Evolutionary conservation across 805 yeast genomes (phyloP), one percentile per base, ranked within the genome.

Genomic region (Candida dajiaensis): DNA sequence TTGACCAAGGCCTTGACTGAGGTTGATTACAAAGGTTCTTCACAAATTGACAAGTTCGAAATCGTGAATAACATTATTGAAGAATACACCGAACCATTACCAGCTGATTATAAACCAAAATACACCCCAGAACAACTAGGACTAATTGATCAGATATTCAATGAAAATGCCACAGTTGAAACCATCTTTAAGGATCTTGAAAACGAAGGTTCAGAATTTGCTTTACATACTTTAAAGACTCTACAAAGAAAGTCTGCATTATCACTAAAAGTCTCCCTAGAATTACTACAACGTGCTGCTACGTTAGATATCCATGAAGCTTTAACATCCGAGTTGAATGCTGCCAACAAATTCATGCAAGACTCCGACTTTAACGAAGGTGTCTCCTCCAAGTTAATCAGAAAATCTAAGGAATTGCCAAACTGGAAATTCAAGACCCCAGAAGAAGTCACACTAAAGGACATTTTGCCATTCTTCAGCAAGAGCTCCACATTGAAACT

Each of bases 261-360:
- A n/a, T 84, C 95, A 18, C 70, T 89, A 54, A 81, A 84, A 59
- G 80, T 89, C 37, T 80, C 87, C 2, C 74, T 81, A 53, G 83
- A 80, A 48, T 71, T 87, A 51, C 69, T 89, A 63, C 78, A 83
- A 57, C 71, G 75, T 49, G 87, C 89, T 44, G 62, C 75, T 20
- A 59, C 69, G 33, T 72, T 79, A 49, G 74, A 83, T 50, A 79
- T 89, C 55, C 73, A 74, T 45, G 70, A 79, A 42, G 85, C 92
- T 33, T 69, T 94, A 48, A 78, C 77, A 54, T 76, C 78, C 56
- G 98, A 94, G 66, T 72, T 86, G 63, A 71, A 73, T 48, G 68
- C 89, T 20, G 96, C 97, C 25, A 77, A 87, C 47, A 81, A 87
- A 65, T 77, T 89, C 76, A 76, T 82, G 76, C 62, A 67, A 20